Evolutionary conservation across 495 filamentous ascomycete species (phyloP).

Genomic region (Pyrenula aspistea): DNA sequence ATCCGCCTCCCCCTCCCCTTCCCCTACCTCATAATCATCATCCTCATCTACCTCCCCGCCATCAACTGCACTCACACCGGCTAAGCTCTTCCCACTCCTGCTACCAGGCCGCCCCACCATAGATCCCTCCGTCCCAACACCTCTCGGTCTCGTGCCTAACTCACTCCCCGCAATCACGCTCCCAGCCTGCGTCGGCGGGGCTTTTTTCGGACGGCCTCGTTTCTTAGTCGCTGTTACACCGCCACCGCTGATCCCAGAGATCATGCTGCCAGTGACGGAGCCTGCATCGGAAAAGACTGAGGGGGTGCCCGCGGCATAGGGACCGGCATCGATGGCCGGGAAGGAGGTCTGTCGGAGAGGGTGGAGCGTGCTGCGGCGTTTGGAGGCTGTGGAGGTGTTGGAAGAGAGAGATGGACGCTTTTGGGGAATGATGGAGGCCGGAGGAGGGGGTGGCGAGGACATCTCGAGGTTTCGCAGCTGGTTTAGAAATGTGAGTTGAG

Average conservation of each 20-base stretch:
- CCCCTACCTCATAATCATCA: background rate
- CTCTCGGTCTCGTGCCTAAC: background rate
- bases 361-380: constrained; percentile 38
- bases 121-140: background rate
- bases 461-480: constrained; percentile 17
- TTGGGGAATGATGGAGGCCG: constrained; percentile 21
- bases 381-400: constrained; percentile 21
- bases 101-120: background rate
- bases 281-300: constrained; percentile 44
- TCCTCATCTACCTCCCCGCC: background rate
- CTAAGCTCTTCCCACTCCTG: background rate
- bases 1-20: background rate
- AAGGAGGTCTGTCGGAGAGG: constrained; percentile 86
- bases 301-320: constrained; percentile 50
- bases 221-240: constrained; percentile 43
- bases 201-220: constrained; percentile 53
- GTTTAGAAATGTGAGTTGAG: no score
- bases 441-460: constrained; percentile 32
- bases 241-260: constrained; percentile 38
- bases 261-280: constrained; percentile 53
- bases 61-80: background rate
- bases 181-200: background rate
- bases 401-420: constrained; percentile 33
- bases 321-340: constrained; percentile 36
- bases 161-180: background rate